Percentiles rank a stretch among this genome's conserved stretches.
These are phyloP conservation scores for Colletotrichum cuscutae DNA, from an alignment of 2,329 filamentous ascomycete species.

Conservation along the genomic window DNA sequence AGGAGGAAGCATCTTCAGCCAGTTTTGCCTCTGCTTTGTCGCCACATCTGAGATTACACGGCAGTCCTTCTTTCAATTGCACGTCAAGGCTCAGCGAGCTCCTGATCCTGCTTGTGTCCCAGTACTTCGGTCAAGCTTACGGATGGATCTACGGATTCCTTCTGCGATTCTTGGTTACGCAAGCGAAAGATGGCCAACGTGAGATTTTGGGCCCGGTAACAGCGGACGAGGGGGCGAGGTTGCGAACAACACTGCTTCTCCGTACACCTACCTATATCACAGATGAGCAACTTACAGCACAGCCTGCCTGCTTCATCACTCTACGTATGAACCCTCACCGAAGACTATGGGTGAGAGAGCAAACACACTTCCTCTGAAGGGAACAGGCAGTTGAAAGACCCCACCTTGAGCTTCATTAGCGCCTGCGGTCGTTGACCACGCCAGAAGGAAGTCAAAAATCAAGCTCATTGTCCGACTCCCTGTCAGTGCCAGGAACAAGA, in stretches of 20 bases:
- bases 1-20: not conserved
- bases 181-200: conserved; percentile 16
- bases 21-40: not conserved
- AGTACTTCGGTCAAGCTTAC: not conserved
- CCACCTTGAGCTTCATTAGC: not conserved
- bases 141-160: conserved; percentile 6
- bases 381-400: not conserved
- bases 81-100: not conserved
- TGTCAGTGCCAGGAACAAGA: not conserved
- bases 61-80: not conserved
- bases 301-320: conserved; percentile 11
- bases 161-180: not conserved
- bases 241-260: not conserved
- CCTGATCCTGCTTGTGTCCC: not conserved
- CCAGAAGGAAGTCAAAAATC: not conserved
- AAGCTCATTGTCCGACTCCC: not conserved
- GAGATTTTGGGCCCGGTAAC: conserved; percentile 31
- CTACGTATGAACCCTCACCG: not conserved
- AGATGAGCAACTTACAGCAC: not conserved
- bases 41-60: not conserved
- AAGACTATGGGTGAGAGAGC: not conserved
- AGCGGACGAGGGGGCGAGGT: not conserved
- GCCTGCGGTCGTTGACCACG: not conserved
- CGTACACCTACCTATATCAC: not conserved
- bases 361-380: not conserved